These are phyloP conservation scores for Eremochloa ophiuroides DNA, from an alignment of 176 grass and related monocot genomes.

Conservation along the genomic window DNA sequence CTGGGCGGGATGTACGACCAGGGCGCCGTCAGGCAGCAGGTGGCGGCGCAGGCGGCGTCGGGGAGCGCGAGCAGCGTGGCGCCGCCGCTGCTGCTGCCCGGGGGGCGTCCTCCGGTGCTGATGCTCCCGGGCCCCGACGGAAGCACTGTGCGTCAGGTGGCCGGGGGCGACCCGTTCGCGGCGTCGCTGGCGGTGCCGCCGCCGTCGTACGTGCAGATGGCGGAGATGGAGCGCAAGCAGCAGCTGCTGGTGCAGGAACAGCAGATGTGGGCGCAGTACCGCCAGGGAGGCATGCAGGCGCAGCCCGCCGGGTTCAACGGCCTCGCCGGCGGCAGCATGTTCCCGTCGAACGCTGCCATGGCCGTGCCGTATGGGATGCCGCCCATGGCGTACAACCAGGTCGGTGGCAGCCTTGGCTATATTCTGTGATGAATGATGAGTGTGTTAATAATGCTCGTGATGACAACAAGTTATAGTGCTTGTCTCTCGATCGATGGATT, in stretches of 20 bases:
- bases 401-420: not conserved
- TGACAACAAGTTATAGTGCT: not conserved
- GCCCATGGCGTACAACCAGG: not conserved
- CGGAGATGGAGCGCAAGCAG: constrained; percentile 78
- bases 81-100: constrained; percentile 20
- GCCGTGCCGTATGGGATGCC: constrained; percentile 25
- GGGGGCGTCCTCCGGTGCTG: constrained; percentile 16
- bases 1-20: constrained; percentile 85
- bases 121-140: constrained; percentile 65
- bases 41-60: constrained; percentile 29
- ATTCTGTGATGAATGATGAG: not conserved
- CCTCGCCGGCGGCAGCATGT: constrained; percentile 14
- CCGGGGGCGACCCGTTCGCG: constrained; percentile 65
- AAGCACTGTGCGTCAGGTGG: constrained; percentile 14
- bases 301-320: constrained; percentile 17
- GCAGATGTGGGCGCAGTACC: constrained; percentile 68
- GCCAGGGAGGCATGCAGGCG: constrained; percentile 62
- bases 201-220: constrained; percentile 81
- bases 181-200: constrained; percentile 64
- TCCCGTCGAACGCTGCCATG: constrained; percentile 35
- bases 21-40: constrained; percentile 46
- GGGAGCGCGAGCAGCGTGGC: constrained; percentile 83
- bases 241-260: constrained; percentile 73
- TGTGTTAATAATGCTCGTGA: not conserved
- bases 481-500: not conserved